These are phyloP conservation scores for Aspergillus fumigatiaffinis DNA, from an alignment of 2,329 filamentous ascomycete species.

Conservation along the genomic window DNA sequence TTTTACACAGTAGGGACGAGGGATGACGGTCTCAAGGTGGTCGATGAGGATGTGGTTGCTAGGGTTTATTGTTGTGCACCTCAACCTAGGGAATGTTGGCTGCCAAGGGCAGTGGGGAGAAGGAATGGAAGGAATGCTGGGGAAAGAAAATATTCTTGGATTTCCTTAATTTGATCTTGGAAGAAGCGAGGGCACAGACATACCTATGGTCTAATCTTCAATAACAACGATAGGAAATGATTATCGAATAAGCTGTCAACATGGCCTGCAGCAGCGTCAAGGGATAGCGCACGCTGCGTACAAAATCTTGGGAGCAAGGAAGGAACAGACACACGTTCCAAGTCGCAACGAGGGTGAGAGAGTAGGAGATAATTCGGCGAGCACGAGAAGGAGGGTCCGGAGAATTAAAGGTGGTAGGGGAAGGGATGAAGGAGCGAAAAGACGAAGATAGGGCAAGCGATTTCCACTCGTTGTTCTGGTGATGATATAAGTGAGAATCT, in stretches of 20 bases:
- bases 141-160: constrained; percentile 15
- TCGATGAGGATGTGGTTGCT: constrained; percentile 17
- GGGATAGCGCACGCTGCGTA: background rate
- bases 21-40: constrained; percentile 9
- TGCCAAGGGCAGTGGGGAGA: constrained; percentile 14
- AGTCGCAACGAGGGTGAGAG: constrained; percentile 8
- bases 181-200: background rate
- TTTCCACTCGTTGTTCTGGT: background rate
- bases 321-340: constrained; percentile 15
- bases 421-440: constrained; percentile 6
- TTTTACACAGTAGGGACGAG: constrained; percentile 13
- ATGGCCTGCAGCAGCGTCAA: background rate
- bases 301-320: background rate
- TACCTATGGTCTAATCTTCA: background rate
- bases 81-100: constrained; percentile 25
- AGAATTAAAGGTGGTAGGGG: constrained; percentile 10
- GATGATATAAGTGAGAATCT: background rate
- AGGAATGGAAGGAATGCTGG: constrained; percentile 29
- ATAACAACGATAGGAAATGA: background rate
- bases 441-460: background rate
- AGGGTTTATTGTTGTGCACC: constrained; percentile 10
- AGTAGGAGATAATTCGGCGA: constrained; percentile 3
- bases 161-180: constrained; percentile 3
- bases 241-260: background rate
- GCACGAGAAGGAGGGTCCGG: constrained; percentile 16